phyloP scores from a whole-genome alignment of 768 basidiomycete genomes.

The Amanita muscaria region DNA sequence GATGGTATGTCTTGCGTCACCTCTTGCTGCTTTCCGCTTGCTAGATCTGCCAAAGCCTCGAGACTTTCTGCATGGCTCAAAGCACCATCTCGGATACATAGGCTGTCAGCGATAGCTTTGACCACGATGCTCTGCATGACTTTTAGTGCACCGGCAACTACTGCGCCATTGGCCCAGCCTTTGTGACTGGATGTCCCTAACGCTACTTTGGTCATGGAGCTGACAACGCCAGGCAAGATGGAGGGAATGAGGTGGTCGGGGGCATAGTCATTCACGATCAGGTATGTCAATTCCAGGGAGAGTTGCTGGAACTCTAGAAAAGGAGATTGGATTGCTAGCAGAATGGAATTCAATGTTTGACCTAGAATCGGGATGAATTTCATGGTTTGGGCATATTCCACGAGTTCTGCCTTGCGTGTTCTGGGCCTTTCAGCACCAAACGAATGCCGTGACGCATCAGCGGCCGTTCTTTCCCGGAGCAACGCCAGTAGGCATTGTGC shows the following conservation, averaged over 20 bases:
- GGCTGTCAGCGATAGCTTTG: constrained; percentile 54
- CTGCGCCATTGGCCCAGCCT: constrained; percentile 68
- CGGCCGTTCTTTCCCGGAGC: constrained; percentile 39
- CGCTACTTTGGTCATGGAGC: constrained; percentile 63
- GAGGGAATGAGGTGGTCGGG: constrained; percentile 49
- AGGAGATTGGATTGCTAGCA: constrained; percentile 47
- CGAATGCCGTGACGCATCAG: constrained; percentile 26
- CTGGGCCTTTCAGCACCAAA: constrained; percentile 15
- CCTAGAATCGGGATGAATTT: constrained; percentile 73
- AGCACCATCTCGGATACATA: constrained; percentile 55
- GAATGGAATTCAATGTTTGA: constrained; percentile 70
- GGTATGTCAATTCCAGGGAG: constrained; percentile 49
- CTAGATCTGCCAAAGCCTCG: constrained; percentile 47
- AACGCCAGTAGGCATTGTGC: constrained; percentile 57
- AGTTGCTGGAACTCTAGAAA: constrained; percentile 52
- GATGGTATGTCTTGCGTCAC: constrained; percentile 19
- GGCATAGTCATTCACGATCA: constrained; percentile 50
- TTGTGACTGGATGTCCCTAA: constrained; percentile 44
- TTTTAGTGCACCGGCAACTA: constrained; percentile 47
- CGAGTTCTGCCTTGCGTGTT: constrained; percentile 19
- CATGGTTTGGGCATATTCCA: constrained; percentile 32
- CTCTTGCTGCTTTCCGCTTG: constrained; percentile 12
- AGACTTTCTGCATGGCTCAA: constrained; percentile 46
- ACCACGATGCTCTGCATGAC: constrained; percentile 49
- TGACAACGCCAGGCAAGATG: constrained; percentile 79